phyloP scores from a whole-genome alignment of 2,329 filamentous ascomycete genomes.

The Cadophora gregata region DNA sequence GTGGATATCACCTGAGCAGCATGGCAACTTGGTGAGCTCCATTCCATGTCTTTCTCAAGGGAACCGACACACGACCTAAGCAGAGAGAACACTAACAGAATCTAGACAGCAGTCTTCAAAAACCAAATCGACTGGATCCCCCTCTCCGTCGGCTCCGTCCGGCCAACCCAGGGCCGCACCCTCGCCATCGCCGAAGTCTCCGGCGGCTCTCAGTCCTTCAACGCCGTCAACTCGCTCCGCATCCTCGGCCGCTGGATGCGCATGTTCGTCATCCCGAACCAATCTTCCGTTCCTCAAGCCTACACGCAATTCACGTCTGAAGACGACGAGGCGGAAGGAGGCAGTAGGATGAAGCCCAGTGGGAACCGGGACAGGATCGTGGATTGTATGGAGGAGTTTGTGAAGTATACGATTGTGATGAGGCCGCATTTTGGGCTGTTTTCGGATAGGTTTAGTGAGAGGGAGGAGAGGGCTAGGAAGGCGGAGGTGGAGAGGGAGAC shows the following conservation, averaged over 20 bases:
- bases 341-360: conserved; percentile 56
- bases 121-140: conserved; percentile 76
- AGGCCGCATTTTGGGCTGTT: conserved; percentile 65
- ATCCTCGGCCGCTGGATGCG: conserved; percentile 73
- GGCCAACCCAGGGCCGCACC: conserved; percentile 70
- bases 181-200: conserved; percentile 66
- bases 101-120: conserved; percentile 69
- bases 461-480: conserved; percentile 43
- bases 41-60: not conserved
- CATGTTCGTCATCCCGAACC: conserved; percentile 72
- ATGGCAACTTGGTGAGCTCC: conserved; percentile 51
- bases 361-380: conserved; percentile 64
- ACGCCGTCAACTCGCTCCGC: conserved; percentile 69
- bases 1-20: conserved; percentile 71
- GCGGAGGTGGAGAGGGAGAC: conserved; percentile 11
- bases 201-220: conserved; percentile 71
- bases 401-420: conserved; percentile 72
- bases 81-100: not conserved
- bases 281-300: conserved; percentile 60
- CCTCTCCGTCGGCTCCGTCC: conserved; percentile 63
- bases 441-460: conserved; percentile 67
- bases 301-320: conserved; percentile 10
- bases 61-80: not conserved
- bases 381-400: conserved; percentile 74
- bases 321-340: conserved; percentile 37